Conservation (phyloP, 768 basidiomycete genomes). For the Suillus placidus region DNA sequence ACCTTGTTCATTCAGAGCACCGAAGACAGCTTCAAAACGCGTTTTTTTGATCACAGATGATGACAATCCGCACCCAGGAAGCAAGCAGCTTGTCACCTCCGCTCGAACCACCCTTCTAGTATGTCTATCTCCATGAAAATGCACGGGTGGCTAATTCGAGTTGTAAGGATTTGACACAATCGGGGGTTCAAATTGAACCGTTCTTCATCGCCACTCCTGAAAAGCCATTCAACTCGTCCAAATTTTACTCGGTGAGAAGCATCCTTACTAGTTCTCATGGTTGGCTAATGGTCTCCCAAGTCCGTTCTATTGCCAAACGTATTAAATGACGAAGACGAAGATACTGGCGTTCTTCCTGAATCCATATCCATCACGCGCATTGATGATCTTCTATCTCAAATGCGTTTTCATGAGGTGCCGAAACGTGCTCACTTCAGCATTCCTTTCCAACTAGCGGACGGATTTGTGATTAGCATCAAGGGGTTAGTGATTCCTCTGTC, state of each 20-base stretch:
- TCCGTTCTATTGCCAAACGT: conserved; percentile 59
- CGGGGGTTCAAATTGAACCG: conserved; percentile 79
- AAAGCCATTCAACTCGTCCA: conserved; percentile 68
- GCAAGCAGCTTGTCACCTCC: conserved; percentile 62
- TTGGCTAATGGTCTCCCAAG: conserved; percentile 37
- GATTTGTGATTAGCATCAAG: conserved; percentile 78
- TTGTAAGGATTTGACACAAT: conserved; percentile 77
- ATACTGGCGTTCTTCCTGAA: conserved; percentile 58
- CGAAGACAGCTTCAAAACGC: conserved; percentile 88
- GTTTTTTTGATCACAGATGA: conserved; percentile 91
- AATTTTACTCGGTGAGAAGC: conserved; percentile 74
- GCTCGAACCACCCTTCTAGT: conserved; percentile 74
- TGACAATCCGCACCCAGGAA: conserved; percentile 49
- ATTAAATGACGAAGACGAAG: conserved; percentile 52
- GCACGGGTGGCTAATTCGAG: neutral
- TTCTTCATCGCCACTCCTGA: conserved; percentile 82
- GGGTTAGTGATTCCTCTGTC: conserved; percentile 50
- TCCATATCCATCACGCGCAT: conserved; percentile 78
- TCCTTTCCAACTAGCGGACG: conserved; percentile 77
- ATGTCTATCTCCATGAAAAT: conserved; percentile 24
- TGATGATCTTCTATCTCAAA: conserved; percentile 76
- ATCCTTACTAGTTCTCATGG: neutral
- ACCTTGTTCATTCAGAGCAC: conserved; percentile 51
- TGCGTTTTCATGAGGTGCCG: conserved; percentile 79
- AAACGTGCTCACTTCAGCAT: conserved; percentile 84